phyloP scores from a whole-genome alignment of 2,329 filamentous ascomycete species.

The Aspergillus sp. region DNA sequence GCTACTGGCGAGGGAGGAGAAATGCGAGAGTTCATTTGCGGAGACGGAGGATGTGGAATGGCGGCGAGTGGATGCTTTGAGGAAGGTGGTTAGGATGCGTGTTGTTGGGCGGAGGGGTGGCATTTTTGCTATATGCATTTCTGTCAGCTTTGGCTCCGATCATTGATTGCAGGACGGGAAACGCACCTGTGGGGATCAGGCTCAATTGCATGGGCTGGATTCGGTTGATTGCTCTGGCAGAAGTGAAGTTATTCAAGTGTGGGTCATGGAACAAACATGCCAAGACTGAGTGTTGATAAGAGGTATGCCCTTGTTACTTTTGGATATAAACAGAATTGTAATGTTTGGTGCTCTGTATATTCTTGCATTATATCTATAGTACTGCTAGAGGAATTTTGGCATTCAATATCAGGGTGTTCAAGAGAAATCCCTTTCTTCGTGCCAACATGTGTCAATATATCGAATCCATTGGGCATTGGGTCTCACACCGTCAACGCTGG shows the following conservation, averaged over 20 bases:
- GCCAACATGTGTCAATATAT: no score
- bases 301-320: background rate
- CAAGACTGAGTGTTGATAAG: conserved; percentile 2
- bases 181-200: background rate
- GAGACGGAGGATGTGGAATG: conserved; percentile 63
- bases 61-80: conserved; percentile 9
- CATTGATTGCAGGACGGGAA: background rate
- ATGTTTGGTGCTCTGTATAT: no score
- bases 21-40: conserved; percentile 82
- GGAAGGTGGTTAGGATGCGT: conserved; percentile 3
- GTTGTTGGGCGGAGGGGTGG: conserved; percentile 4
- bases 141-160: background rate
- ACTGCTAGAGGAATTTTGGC: no score
- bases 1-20: conserved; percentile 80
- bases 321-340: background rate
- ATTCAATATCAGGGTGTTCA: no score
- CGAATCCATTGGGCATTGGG: no score
- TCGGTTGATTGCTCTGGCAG: background rate
- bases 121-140: conserved; percentile 2
- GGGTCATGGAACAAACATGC: conserved; percentile 9
- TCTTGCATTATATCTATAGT: no score
- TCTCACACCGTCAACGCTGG: no score
- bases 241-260: conserved; percentile 2
- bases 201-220: background rate
- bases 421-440: no score